Evolutionary conservation across 768 basidiomycete species (phyloP).

Genomic region (Pleurotus ostreatus): DNA sequence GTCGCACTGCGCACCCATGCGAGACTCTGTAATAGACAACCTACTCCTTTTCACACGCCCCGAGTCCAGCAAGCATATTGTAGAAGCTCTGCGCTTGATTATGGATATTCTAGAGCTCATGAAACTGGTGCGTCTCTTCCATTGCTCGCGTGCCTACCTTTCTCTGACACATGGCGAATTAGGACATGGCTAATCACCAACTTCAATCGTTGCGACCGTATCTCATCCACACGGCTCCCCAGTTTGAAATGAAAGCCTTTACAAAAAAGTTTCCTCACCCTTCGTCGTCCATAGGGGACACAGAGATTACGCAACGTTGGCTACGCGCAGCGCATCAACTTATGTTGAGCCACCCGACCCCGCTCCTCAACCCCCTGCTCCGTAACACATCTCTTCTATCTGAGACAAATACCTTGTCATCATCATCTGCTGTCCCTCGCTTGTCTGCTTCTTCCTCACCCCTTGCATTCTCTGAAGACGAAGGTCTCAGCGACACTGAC

Average conservation of each 20-base stretch:
- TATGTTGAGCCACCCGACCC: conserved; percentile 33
- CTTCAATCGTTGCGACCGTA: conserved; percentile 90
- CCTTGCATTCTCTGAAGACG: background rate
- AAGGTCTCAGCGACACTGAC: background rate
- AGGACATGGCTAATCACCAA: conserved; percentile 98
- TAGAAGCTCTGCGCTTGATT: conserved; percentile 75
- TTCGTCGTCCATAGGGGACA: conserved; percentile 29
- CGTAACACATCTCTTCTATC: background rate
- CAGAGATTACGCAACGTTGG: conserved; percentile 61
- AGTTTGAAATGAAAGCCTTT: conserved; percentile 78
- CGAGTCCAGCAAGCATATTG: conserved; percentile 56
- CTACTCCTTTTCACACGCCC: conserved; percentile 72
- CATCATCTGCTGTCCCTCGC: background rate
- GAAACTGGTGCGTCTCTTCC: conserved; percentile 71
- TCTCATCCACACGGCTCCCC: conserved; percentile 73
- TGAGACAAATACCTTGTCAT: background rate
- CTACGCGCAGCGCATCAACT: conserved; percentile 48
- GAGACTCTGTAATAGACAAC: conserved; percentile 76
- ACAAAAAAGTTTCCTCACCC: conserved; percentile 41
- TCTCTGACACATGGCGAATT: conserved; percentile 10
- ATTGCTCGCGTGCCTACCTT: conserved; percentile 5
- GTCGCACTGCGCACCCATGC: conserved; percentile 90
- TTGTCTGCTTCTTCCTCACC: background rate
- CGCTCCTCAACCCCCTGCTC: conserved; percentile 36
- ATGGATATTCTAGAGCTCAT: conserved; percentile 91